Percentiles rank a stretch among this genome's conserved stretches.
These are phyloP conservation scores for Ilex paraguariensis DNA, from an alignment of 305 asterid species.

Conservation along the genomic window DNA sequence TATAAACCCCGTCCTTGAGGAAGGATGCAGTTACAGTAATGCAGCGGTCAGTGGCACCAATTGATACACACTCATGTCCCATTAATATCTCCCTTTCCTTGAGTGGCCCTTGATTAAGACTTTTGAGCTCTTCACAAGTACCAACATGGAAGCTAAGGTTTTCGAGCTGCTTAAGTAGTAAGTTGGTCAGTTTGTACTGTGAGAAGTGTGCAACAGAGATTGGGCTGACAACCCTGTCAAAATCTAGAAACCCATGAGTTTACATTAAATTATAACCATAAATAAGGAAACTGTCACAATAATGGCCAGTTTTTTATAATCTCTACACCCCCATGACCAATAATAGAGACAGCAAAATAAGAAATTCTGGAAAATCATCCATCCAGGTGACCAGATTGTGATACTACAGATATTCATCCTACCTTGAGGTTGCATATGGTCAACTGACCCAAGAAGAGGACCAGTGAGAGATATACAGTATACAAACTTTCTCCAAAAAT, in stretches of 20 bases:
- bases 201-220: slow-evolving; percentile 94
- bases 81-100: slow-evolving; percentile 43
- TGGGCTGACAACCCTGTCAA: slow-evolving; percentile 73
- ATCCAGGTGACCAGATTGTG: too few species aligned
- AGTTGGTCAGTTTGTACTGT: slow-evolving; percentile 71
- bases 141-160: slow-evolving; percentile 43
- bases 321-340: too few species aligned
- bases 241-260: slow-evolving; percentile 45
- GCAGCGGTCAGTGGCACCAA: slow-evolving; percentile 34
- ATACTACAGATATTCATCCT: not conserved
- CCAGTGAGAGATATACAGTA: slow-evolving; percentile 89
- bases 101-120: slow-evolving; percentile 23
- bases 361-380: not conserved
- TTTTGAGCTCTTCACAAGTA: slow-evolving; percentile 18
- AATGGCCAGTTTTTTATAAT: too few species aligned
- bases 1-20: slow-evolving; percentile 42
- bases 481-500: slow-evolving; percentile 88
- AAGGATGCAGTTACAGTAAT: slow-evolving; percentile 51
- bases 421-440: slow-evolving; percentile 91
- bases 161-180: slow-evolving; percentile 65
- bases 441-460: slow-evolving; percentile 73
- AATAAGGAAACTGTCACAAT: too few species aligned
- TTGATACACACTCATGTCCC: slow-evolving; percentile 78
- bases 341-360: not conserved
- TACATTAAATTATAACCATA: too few species aligned